Percentiles rank a stretch among this genome's conserved stretches.
phyloP scores from a whole-genome alignment of 2,329 filamentous ascomycete genomes.

The Pseudomassariella vexata region DNA sequence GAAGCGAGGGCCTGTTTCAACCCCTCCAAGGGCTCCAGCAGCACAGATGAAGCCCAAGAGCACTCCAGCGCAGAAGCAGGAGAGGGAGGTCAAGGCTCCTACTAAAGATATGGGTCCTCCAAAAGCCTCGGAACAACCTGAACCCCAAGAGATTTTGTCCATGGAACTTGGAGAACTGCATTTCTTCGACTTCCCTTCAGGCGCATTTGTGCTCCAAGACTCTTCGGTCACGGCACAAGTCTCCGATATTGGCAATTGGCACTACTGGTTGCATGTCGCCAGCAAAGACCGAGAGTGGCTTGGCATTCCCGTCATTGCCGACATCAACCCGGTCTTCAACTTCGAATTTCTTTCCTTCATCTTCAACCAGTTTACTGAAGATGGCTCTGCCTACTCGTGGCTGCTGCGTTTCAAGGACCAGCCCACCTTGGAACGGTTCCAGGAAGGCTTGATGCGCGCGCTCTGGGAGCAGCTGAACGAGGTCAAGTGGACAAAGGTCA shows the following conservation, averaged over 20 bases:
- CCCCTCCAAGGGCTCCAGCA: constrained; percentile 14
- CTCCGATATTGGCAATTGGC: constrained; percentile 82
- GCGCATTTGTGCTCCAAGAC: constrained; percentile 80
- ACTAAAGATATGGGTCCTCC: constrained; percentile 27
- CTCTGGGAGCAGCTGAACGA: constrained; percentile 96
- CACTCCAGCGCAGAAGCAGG: constrained; percentile 27
- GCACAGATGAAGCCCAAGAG: constrained; percentile 37
- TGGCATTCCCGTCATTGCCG: constrained; percentile 76
- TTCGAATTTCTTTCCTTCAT: constrained; percentile 99
- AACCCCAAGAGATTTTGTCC: constrained; percentile 65
- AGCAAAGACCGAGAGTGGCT: constrained; percentile 76
- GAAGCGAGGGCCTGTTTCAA: constrained; percentile 37
- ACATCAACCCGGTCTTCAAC: constrained; percentile 98
- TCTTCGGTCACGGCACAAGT: constrained; percentile 70
- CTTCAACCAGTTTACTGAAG: constrained; percentile 90
- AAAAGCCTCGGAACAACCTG: constrained; percentile 60
- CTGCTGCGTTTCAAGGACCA: constrained; percentile 87
- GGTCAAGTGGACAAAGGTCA: constrained; percentile 87
- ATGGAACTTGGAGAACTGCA: constrained; percentile 81
- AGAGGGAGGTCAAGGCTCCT: constrained; percentile 22
- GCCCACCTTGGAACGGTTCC: constrained; percentile 74
- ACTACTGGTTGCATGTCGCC: constrained; percentile 89
- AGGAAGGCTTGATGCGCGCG: constrained; percentile 90
- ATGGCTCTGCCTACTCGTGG: constrained; percentile 93
- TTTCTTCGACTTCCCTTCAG: constrained; percentile 83